phyloP scores from a whole-genome alignment of 139 green algal genomes.

The Picochlorum sp. region DNA sequence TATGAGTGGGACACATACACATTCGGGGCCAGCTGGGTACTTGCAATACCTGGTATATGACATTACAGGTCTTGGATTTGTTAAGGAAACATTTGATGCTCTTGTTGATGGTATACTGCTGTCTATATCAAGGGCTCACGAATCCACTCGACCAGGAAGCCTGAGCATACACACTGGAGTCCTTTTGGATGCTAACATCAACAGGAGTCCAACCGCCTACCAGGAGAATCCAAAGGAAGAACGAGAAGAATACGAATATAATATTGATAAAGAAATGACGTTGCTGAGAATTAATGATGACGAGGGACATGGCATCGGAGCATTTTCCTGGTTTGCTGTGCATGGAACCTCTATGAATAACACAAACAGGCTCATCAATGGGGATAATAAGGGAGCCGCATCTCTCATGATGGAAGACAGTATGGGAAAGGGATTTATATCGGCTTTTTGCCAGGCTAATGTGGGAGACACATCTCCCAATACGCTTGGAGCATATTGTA shows the following conservation, averaged over 20 bases:
- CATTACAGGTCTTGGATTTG: constrained; percentile 69
- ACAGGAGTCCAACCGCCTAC: constrained; percentile 77
- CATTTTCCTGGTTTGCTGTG: constrained; percentile 69
- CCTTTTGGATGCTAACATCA: constrained; percentile 61
- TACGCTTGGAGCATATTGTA: constrained; percentile 59
- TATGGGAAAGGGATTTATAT: constrained; percentile 38
- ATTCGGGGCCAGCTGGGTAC: constrained; percentile 68
- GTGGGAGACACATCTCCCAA: constrained; percentile 77
- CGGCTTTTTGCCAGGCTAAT: constrained; percentile 67
- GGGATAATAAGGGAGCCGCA: constrained; percentile 80
- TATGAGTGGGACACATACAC: constrained; percentile 77
- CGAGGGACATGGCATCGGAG: constrained; percentile 11
- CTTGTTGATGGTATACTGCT: constrained; percentile 67
- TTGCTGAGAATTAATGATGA: constrained; percentile 43
- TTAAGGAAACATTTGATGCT: constrained; percentile 63
- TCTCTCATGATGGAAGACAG: constrained; percentile 54
- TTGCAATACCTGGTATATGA: constrained; percentile 70
- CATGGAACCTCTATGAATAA: constrained; percentile 87
- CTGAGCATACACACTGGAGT: constrained; percentile 37
- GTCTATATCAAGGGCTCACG: constrained; percentile 54
- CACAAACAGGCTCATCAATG: constrained; percentile 71
- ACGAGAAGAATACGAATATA: constrained; percentile 39
- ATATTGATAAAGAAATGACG: constrained; percentile 69
- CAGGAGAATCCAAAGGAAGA: constrained; percentile 60
- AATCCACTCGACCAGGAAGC: constrained; percentile 30